Evolutionary conservation across 1,284 basidiomycete genomes (phyloP).

Genomic region (Ceratorhiza oryzae-sativae): DNA sequence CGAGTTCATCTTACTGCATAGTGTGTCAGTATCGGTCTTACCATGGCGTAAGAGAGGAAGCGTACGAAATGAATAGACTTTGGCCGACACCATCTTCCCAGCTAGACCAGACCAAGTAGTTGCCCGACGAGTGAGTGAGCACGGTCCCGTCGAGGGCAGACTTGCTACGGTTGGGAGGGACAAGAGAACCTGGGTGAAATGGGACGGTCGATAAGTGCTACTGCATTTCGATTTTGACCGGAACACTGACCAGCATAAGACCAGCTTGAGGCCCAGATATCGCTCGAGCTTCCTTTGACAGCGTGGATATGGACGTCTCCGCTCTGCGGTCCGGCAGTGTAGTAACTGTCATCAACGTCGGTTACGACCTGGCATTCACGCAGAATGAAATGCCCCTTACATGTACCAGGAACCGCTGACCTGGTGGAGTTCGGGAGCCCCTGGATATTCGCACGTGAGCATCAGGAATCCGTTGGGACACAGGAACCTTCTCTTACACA

Average conservation of each 20-base stretch:
- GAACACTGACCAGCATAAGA: background rate
- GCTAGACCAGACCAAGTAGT: conserved; percentile 35
- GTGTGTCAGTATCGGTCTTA: background rate
- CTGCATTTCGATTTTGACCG: background rate
- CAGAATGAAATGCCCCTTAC: background rate
- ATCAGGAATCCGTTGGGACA: background rate
- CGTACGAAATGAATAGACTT: conserved; percentile 33
- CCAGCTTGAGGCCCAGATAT: conserved; percentile 37
- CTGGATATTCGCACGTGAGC: too few species aligned
- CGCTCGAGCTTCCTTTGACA: conserved; percentile 8
- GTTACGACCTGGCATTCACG: background rate
- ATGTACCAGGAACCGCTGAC: conserved; percentile 37
- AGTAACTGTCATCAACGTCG: conserved; percentile 8
- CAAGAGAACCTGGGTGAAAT: background rate
- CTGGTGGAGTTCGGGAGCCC: conserved; percentile 41
- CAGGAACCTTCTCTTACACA: conserved; percentile 46
- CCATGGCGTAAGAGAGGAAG: background rate
- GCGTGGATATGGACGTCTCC: conserved; percentile 8
- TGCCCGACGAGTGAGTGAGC: background rate
- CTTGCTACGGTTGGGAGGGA: background rate
- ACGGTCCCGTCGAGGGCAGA: conserved; percentile 26
- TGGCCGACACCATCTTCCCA: conserved; percentile 8
- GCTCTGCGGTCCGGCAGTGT: conserved; percentile 4
- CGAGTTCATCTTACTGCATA: conserved; percentile 18
- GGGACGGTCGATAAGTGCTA: background rate